phyloP scores from a whole-genome alignment of 2,329 filamentous ascomycete species.

The Penicillium sp. region DNA sequence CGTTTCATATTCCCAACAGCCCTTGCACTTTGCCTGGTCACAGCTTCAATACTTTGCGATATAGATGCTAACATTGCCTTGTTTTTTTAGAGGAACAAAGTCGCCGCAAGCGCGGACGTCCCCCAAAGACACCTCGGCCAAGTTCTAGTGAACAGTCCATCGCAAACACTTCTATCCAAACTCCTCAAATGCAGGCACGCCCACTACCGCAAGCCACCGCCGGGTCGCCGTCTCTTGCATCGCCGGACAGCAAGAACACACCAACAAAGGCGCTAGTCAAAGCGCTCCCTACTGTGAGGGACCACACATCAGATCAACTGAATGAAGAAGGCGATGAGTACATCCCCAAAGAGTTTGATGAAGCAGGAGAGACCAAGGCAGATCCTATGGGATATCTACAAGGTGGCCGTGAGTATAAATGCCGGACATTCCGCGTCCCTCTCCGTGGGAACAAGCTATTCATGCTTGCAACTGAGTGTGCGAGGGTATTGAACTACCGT shows the following conservation, averaged over 20 bases:
- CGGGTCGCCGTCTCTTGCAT: constrained; percentile 57
- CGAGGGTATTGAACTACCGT: constrained; percentile 85
- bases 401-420: constrained; percentile 83
- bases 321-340: constrained; percentile 90
- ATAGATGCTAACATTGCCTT: constrained; percentile 19
- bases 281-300: constrained; percentile 88
- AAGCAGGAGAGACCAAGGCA: constrained; percentile 92
- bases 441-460: constrained; percentile 91
- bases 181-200: constrained; percentile 43
- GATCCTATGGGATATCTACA: constrained; percentile 75
- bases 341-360: constrained; percentile 86
- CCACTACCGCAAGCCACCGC: constrained; percentile 31
- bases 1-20: neutral
- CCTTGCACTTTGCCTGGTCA: neutral
- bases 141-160: constrained; percentile 33
- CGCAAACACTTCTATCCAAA: constrained; percentile 35
- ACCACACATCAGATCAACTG: constrained; percentile 95
- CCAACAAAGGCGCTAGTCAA: constrained; percentile 81
- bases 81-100: constrained; percentile 38
- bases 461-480: constrained; percentile 98
- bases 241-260: constrained; percentile 65
- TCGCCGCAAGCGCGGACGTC: constrained; percentile 51
- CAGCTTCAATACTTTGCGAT: constrained; percentile 16
- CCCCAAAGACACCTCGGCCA: constrained; percentile 48
- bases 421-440: constrained; percentile 88